These are phyloP conservation scores for Podila clonocystis DNA, from an alignment of 192 early-diverging fungal genomes.

Conservation along the genomic window DNA sequence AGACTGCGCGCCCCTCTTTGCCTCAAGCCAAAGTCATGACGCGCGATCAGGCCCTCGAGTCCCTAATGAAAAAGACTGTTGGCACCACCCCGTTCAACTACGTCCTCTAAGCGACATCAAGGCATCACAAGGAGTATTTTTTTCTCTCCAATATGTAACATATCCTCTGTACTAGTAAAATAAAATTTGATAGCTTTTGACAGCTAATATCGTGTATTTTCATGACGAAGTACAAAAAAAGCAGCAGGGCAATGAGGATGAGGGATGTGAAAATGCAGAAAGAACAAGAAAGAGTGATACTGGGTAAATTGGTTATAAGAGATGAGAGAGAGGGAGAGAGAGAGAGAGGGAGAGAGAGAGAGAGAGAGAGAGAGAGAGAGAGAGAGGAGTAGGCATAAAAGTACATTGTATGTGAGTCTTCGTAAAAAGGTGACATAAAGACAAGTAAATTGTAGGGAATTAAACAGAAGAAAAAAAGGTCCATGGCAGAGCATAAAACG, in stretches of 20 bases:
- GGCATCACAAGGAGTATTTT: neutral
- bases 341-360: neutral
- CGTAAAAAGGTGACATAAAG: neutral
- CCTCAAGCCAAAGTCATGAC: neutral
- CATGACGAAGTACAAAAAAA: neutral
- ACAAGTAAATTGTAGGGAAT: neutral
- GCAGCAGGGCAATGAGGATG: neutral
- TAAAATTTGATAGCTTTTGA: neutral
- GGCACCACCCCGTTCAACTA: neutral
- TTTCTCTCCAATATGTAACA: neutral
- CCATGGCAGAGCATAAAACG: neutral
- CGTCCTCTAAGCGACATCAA: neutral
- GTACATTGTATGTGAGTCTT: neutral
- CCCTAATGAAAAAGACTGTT: neutral
- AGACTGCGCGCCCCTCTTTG: neutral
- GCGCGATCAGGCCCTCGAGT: neutral
- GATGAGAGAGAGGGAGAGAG: neutral
- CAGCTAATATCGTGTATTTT: neutral
- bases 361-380: neutral
- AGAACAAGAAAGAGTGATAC: neutral
- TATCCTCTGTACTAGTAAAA: no score
- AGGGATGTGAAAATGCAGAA: neutral
- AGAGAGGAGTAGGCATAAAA: neutral
- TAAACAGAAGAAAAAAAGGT: neutral
- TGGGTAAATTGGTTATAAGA: neutral